phyloP scores from a whole-genome alignment of 2,329 filamentous ascomycete species.

The Ophiognomonia clavigignenti-juglandacearum region DNA sequence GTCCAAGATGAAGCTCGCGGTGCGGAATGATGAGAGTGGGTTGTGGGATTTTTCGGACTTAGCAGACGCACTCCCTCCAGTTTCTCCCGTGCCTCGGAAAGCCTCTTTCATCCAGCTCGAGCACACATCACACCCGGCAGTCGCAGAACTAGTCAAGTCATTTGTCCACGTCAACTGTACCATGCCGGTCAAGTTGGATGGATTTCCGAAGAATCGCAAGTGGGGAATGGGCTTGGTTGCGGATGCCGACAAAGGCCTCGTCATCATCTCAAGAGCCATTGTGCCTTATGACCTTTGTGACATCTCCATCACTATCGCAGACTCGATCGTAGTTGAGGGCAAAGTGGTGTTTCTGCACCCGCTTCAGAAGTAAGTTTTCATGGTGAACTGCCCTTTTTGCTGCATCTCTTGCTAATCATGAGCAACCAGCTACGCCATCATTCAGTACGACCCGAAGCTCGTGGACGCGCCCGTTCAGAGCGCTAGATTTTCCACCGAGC shows the following conservation, averaged over 20 bases:
- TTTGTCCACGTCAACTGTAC: conserved; percentile 91
- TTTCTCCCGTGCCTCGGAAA: conserved; percentile 66
- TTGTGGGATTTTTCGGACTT: conserved; percentile 93
- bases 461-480: conserved; percentile 93
- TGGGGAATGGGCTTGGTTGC: conserved; percentile 97
- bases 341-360: conserved; percentile 96
- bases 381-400: no score
- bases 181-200: conserved; percentile 94
- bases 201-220: conserved; percentile 92
- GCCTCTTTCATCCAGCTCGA: conserved; percentile 91
- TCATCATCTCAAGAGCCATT: conserved; percentile 89
- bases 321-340: conserved; percentile 89
- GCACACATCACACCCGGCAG: conserved; percentile 80
- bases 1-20: conserved; percentile 86
- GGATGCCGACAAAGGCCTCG: conserved; percentile 91
- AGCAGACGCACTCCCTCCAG: conserved; percentile 71
- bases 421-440: conserved; percentile 87
- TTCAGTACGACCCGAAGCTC: conserved; percentile 88
- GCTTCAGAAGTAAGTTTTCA: no score
- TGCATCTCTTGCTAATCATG: no score
- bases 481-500: conserved; percentile 73
- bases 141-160: conserved; percentile 89
- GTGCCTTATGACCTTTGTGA: conserved; percentile 93
- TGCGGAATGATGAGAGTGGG: conserved; percentile 84
- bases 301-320: conserved; percentile 91